phyloP scores from a whole-genome alignment of 1,284 basidiomycete species.

The Trametes polyzona region DNA sequence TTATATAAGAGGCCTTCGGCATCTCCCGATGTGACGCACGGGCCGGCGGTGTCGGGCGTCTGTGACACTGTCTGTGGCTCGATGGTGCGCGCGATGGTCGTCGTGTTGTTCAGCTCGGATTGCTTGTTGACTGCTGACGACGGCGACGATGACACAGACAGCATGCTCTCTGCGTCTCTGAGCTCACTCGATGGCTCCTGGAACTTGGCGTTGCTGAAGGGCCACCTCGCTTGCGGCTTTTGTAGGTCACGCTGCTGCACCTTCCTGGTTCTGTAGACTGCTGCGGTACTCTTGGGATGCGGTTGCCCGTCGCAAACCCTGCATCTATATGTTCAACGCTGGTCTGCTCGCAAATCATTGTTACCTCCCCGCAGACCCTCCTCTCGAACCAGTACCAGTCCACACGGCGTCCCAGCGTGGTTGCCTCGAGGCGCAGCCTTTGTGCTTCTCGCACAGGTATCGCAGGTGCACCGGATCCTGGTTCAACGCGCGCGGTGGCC shows the following conservation, averaged over 20 bases:
- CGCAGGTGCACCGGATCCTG: conserved; percentile 2
- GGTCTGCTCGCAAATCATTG: too few relatives aligned
- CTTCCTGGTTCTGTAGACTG: conserved; percentile 9
- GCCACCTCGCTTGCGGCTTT: not conserved
- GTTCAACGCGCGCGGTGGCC: not conserved
- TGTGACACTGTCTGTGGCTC: not conserved
- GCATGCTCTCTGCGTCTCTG: not conserved
- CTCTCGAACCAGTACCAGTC: not conserved
- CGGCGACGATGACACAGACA: not conserved
- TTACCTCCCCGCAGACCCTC: not conserved
- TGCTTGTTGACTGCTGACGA: conserved; percentile 1
- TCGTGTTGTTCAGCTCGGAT: not conserved
- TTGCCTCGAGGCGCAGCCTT: conserved; percentile 15
- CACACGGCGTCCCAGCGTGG: not conserved
- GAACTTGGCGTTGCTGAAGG: too few relatives aligned
- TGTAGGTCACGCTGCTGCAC: not conserved
- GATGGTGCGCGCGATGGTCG: not conserved
- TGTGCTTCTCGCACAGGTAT: conserved; percentile 2
- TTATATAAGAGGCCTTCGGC: not conserved
- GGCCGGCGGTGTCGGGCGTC: not conserved
- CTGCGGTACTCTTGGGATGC: conserved; percentile 11
- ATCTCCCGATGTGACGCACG: not conserved
- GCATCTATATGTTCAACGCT: not conserved
- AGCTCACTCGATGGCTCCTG: not conserved
- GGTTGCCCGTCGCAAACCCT: not conserved